phyloP scores from a whole-genome alignment of 176 grass and related monocot species.

The Cymbopogon citratus region DNA sequence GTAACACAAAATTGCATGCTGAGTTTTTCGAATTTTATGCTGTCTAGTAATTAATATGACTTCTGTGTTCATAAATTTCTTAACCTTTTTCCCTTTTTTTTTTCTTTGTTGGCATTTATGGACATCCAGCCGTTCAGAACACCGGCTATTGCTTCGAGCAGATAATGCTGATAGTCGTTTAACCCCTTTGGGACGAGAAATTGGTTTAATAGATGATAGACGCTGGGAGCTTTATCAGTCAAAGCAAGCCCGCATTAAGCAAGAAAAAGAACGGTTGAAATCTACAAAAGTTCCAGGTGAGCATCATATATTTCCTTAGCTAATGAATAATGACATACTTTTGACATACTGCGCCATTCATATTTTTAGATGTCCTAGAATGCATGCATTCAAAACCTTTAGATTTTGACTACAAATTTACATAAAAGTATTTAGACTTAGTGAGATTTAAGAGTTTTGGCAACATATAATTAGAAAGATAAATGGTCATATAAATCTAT shows the following conservation, averaged over 20 bases:
- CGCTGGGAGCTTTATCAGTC: constrained; percentile 78
- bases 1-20: neutral
- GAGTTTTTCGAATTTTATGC: neutral
- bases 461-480: neutral
- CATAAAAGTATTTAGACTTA: neutral
- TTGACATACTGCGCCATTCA: neutral
- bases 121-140: constrained; percentile 75
- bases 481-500: neutral
- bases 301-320: neutral
- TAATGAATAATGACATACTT: neutral
- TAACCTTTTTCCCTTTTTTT: neutral
- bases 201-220: constrained; percentile 90
- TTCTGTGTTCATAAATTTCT: constrained; percentile 2
- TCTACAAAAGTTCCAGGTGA: constrained; percentile 61
- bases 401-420: neutral
- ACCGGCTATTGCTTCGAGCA: constrained; percentile 76
- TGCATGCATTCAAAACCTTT: neutral
- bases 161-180: constrained; percentile 97
- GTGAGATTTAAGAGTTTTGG: neutral
- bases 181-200: constrained; percentile 81
- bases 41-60: neutral
- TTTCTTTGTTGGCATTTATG: constrained; percentile 13
- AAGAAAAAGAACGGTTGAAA: constrained; percentile 81
- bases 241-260: constrained; percentile 72
- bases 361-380: neutral